Base-by-base conservation (phyloP, 2,329 filamentous ascomycete species). In the Peltaster fructicola region DNA sequence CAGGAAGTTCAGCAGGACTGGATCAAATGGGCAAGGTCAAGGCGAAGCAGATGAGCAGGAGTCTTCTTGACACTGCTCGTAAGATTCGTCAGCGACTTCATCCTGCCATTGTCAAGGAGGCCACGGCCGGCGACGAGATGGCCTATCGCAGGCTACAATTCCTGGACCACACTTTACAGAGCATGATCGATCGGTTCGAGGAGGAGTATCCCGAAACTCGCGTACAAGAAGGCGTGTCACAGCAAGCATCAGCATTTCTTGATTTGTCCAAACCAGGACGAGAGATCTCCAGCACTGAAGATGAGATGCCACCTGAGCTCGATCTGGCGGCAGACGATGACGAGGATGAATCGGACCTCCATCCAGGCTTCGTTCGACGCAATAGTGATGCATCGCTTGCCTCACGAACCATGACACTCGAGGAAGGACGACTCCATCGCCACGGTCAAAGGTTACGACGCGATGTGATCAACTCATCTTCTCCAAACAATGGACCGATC, bases 171-270 rank as follows among this genome's bases (percentile, higher is more conserved):
- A 95, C 88, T 0, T 62, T 98, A 7, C 66, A 82, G 41, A 74
- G 76, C 37, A 93, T 95, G 55, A 95, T 95, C 43, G 73, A 80
- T 46, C 76, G 88, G 14, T 98, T 95, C 46, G 88, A 95, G 49
- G 78, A 91, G 46, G 85, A 95, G 50, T 95, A 82, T 41, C 88
- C 88, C 0, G 85, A 95, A 45, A 90, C 79, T 1, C 71, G 80
- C 17, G 58, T 68, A 20, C 37, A 44, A 9, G 33, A n/a, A n/a
- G n/a, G n/a, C n/a, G n/a, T n/a, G n/a, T n/a, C n/a, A n/a, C n/a
- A 31, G 3, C 27, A 5, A 27, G 31, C 15, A 35, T 28, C 20
- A 35, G 31, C 7, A 17, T 6, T 11, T 12, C 11, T 7, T 7
- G 11, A 7, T 12, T 7, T 7, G 9, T 7, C 7, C 11, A 22